Conservation (phyloP, 495 filamentous ascomycete genomes). For the Ascobolus immersus region DNA sequence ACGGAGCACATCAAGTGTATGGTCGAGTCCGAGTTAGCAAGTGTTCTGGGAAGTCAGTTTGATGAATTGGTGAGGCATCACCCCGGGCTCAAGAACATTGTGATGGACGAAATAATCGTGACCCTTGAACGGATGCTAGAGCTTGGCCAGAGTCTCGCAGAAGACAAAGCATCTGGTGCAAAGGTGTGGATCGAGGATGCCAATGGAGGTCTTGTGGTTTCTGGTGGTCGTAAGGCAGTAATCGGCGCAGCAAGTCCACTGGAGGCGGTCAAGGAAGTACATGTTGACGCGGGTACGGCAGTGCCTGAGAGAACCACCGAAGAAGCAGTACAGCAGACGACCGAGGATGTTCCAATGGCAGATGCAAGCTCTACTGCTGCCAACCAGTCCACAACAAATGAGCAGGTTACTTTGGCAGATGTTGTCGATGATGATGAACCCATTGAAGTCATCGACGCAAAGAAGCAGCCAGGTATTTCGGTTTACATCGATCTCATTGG, state of each 20-base stretch:
- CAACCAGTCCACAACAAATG: conserved; percentile 6
- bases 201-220: conserved; percentile 25
- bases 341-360: conserved; percentile 32
- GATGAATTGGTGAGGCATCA: conserved; percentile 91
- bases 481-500: conserved; percentile 51
- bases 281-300: conserved; percentile 11
- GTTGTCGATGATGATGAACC: conserved; percentile 23
- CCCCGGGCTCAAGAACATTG: conserved; percentile 48
- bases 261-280: conserved; percentile 9
- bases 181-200: conserved; percentile 44
- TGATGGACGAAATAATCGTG: conserved; percentile 52
- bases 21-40: conserved; percentile 39
- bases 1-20: conserved; percentile 66
- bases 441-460: conserved; percentile 6
- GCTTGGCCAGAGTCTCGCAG: conserved; percentile 41
- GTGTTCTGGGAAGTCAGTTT: conserved; percentile 51
- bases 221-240: conserved; percentile 22
- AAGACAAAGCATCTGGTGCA: conserved; percentile 41
- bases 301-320: conserved; percentile 16
- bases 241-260: conserved; percentile 4
- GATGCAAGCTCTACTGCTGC: conserved; percentile 19
- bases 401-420: conserved; percentile 19
- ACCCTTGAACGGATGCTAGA: conserved; percentile 58
- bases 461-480: conserved; percentile 23
- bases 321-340: too few species aligned